Conservation (phyloP, 2,329 filamentous ascomycete genomes). For the Cytospora piceae region DNA sequence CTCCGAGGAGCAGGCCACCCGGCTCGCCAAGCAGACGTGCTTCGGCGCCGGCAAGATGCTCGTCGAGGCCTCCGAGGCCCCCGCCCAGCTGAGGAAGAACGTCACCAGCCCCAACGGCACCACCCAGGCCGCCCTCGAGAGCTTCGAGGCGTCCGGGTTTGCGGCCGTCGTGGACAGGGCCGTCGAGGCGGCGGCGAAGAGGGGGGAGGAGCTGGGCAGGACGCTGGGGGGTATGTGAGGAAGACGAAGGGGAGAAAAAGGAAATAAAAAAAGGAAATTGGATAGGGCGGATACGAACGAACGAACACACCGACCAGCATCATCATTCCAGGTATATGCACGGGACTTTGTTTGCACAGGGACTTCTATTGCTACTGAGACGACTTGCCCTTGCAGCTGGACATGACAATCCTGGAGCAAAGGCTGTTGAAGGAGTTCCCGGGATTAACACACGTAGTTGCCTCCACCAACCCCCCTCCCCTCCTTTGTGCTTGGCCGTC, state of each 20-base stretch:
- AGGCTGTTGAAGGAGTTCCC: neutral
- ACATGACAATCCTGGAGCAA: neutral
- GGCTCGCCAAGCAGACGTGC: constrained; percentile 55
- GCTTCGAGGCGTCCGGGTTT: constrained; percentile 50
- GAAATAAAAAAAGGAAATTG: neutral
- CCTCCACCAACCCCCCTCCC: neutral
- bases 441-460: neutral
- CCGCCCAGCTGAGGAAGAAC: constrained; percentile 52
- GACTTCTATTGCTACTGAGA: neutral
- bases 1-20: constrained; percentile 51
- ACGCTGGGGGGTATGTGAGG: constrained; percentile 23
- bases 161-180: constrained; percentile 49
- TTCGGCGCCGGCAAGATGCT: constrained; percentile 57
- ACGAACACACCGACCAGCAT: neutral
- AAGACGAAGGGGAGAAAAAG: neutral
- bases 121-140: constrained; percentile 53
- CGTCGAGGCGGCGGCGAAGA: constrained; percentile 49
- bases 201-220: constrained; percentile 48
- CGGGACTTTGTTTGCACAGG: neutral
- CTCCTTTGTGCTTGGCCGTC: too few species aligned
- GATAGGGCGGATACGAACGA: neutral
- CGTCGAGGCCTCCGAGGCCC: constrained; percentile 49
- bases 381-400: neutral
- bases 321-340: neutral
- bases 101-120: constrained; percentile 58